Evolutionary conservation across 2,329 filamentous ascomycete species (phyloP).

Genomic region (Kalmusia sp.): DNA sequence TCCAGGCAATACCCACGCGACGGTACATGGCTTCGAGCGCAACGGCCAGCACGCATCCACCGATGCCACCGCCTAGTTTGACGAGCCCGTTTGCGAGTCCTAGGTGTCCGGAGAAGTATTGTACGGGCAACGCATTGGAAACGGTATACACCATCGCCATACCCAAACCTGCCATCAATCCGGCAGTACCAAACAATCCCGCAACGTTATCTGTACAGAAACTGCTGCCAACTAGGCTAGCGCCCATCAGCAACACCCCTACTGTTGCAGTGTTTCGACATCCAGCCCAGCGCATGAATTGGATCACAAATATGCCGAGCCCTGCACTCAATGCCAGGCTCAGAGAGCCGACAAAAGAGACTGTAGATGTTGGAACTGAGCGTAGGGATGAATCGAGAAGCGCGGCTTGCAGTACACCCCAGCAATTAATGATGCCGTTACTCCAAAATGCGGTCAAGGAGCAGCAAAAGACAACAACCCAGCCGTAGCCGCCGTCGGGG

Average conservation of each 20-base stretch:
- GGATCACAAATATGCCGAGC: slow-evolving; percentile 60
- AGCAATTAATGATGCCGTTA: slow-evolving; percentile 63
- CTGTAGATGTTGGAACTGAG: slow-evolving; percentile 54
- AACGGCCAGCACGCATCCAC: slow-evolving; percentile 34
- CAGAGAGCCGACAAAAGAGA: slow-evolving; percentile 67
- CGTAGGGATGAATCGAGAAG: slow-evolving; percentile 59
- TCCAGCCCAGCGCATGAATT: slow-evolving; percentile 60
- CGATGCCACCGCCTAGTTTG: slow-evolving; percentile 38
- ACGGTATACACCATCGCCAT: slow-evolving; percentile 33
- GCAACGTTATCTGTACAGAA: slow-evolving; percentile 56
- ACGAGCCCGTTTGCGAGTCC: slow-evolving; percentile 39
- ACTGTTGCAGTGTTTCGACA: slow-evolving; percentile 55
- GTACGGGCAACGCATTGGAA: slow-evolving; percentile 30
- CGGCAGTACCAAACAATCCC: slow-evolving; percentile 58
- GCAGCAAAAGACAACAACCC: slow-evolving; percentile 57
- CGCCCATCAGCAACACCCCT: slow-evolving; percentile 60
- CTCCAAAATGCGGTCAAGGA: slow-evolving; percentile 59
- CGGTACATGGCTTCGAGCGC: slow-evolving; percentile 32
- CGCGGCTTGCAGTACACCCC: slow-evolving; percentile 67
- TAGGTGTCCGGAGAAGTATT: slow-evolving; percentile 38
- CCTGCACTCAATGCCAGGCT: slow-evolving; percentile 59
- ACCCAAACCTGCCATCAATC: slow-evolving; percentile 57
- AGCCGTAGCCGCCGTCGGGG: slow-evolving; percentile 65
- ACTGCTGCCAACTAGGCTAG: slow-evolving; percentile 57
- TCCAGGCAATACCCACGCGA: slow-evolving; percentile 38